Conservation (phyloP, 176 grass and related monocot genomes). For the Bonia amplexicaulis region DNA sequence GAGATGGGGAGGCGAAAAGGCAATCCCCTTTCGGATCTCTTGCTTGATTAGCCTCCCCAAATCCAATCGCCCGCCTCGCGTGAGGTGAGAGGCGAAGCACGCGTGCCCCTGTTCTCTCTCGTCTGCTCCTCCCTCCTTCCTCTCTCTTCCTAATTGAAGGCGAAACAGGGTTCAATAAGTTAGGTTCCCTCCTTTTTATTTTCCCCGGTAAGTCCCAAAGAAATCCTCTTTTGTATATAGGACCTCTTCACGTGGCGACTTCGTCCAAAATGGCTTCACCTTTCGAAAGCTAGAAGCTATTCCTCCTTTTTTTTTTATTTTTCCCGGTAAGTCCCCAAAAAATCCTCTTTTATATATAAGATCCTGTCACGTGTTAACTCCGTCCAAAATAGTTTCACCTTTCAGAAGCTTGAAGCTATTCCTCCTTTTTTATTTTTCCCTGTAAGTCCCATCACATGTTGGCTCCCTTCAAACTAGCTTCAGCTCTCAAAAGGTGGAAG, state of each 20-base stretch:
- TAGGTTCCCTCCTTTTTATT: not conserved
- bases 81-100: conserved; percentile 37
- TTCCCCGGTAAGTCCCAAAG: not conserved
- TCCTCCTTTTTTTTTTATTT: no score
- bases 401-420: no score
- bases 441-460: rapidly evolving
- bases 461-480: no score
- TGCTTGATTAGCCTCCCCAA: conserved; percentile 18
- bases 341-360: rapidly evolving
- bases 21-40: not conserved
- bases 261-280: no score
- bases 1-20: conserved; percentile 19
- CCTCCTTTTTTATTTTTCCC: no score
- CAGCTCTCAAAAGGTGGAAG: rapidly evolving
- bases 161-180: not conserved
- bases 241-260: not conserved
- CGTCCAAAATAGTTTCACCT: no score
- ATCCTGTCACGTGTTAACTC: not conserved
- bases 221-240: rapidly evolving
- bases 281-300: no score
- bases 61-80: conserved; percentile 9
- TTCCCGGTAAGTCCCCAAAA: no score
- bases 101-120: conserved; percentile 7
- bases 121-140: not conserved
- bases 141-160: not conserved